Evolutionary conservation across 805 yeast species (phyloP).

Genomic region (Clavispora santaluciae): DNA sequence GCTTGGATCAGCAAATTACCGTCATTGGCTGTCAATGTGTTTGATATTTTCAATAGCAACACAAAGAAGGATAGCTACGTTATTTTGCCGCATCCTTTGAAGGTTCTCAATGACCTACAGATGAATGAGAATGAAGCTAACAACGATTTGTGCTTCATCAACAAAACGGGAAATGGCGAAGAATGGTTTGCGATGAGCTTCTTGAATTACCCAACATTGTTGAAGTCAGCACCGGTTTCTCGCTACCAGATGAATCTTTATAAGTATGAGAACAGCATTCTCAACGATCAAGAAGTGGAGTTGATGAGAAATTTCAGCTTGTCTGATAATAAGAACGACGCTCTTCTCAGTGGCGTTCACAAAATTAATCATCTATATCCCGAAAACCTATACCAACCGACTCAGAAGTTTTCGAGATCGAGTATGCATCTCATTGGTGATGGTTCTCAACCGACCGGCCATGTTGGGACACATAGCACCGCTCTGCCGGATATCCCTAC

Average conservation of each 20-base stretch:
- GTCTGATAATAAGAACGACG: constrained; percentile 17
- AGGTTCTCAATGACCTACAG: constrained; percentile 32
- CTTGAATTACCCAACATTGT: constrained; percentile 70
- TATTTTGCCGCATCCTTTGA: constrained; percentile 66
- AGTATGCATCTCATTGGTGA: constrained; percentile 23
- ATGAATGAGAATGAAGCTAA: constrained; percentile 16
- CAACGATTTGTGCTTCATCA: constrained; percentile 49
- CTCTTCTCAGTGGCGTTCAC: constrained; percentile 34
- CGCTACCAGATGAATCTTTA: constrained; percentile 45
- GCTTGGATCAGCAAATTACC: constrained; percentile 77
- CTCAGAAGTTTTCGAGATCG: constrained; percentile 21
- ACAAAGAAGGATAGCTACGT: constrained; percentile 33
- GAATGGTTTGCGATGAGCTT: constrained; percentile 86
- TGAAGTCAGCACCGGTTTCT: constrained; percentile 74
- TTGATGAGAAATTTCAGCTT: constrained; percentile 14
- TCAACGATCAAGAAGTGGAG: constrained; percentile 8
- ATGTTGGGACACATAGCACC: background rate
- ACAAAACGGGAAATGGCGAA: constrained; percentile 61
- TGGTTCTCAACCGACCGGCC: constrained; percentile 1
- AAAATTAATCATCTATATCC: constrained; percentile 24
- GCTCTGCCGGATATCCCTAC: constrained; percentile 16
- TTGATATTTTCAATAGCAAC: constrained; percentile 56
- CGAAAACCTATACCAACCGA: constrained; percentile 34
- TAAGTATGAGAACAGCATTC: constrained; percentile 18
- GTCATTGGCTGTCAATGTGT: constrained; percentile 67